A percentile compares a stretch with the other conserved stretches of the same genome.
Evolutionary conservation across 441 rosid genomes (phyloP).

Genomic region (Populus hybrid): DNA sequence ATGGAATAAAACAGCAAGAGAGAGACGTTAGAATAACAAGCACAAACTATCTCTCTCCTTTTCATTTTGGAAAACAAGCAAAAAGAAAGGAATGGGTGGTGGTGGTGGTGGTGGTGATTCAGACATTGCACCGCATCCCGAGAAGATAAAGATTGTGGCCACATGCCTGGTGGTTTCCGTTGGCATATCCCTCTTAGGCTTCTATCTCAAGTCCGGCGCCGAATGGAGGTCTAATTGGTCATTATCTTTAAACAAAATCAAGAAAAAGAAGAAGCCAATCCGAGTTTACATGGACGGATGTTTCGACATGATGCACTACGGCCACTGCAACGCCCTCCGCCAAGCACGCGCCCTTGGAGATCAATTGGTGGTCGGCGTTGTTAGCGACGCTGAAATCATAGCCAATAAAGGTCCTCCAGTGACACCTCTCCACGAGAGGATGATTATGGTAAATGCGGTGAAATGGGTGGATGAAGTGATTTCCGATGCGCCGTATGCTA

Average conservation of each 20-base stretch:
- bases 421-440: constrained; percentile 53
- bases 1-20: background rate
- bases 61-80: background rate
- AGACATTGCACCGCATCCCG: constrained; percentile 4
- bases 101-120: constrained; percentile 1
- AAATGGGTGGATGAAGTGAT: constrained; percentile 78
- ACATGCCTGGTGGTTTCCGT: constrained; percentile 41
- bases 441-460: constrained; percentile 65
- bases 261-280: constrained; percentile 42
- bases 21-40: background rate
- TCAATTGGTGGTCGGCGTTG: constrained; percentile 63
- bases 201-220: constrained; percentile 24
- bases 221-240: constrained; percentile 1
- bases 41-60: background rate
- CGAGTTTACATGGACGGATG: constrained; percentile 82
- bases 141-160: constrained; percentile 29
- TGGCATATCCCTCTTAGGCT: constrained; percentile 33
- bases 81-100: background rate
- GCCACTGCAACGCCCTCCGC: constrained; percentile 76
- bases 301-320: constrained; percentile 84
- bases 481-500: constrained; percentile 62
- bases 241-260: background rate
- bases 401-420: constrained; percentile 74
- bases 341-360: constrained; percentile 71
- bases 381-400: constrained; percentile 61